Evolutionary conservation across 352 stramenopile genomes (phyloP).

Genomic region (Globisporangium spiculum): DNA sequence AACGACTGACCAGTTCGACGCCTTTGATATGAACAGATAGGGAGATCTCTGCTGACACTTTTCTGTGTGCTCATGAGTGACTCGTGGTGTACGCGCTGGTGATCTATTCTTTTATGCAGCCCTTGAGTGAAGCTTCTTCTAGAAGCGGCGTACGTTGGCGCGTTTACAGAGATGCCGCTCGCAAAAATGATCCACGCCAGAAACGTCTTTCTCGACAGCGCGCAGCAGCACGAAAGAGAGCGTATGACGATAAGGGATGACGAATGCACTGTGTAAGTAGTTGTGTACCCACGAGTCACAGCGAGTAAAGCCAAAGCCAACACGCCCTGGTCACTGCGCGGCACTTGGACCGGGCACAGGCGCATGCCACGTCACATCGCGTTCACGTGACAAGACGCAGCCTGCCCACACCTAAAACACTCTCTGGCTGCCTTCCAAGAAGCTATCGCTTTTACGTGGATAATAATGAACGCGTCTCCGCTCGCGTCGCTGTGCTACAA

Average conservation of each 20-base stretch:
- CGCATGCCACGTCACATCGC: too few species aligned
- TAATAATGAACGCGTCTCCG: not conserved
- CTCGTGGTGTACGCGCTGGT: not conserved
- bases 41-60: too few species aligned
- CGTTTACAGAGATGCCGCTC: too few species aligned
- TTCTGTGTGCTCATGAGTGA: not conserved
- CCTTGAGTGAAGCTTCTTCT: not conserved
- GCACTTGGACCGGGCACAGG: not conserved
- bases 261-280: not conserved
- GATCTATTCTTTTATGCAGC: not conserved
- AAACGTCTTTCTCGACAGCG: not conserved
- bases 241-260: not conserved
- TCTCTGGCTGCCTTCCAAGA: too few species aligned
- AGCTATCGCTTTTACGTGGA: not conserved
- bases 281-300: not conserved
- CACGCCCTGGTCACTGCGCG: not conserved
- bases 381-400: too few species aligned
- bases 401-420: too few species aligned
- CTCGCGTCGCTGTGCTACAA: too few species aligned
- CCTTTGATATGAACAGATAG: not conserved
- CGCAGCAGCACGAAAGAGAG: not conserved
- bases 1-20: not conserved
- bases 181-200: not conserved
- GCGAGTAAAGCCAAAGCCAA: not conserved
- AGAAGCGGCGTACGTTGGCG: not conserved